Evolutionary conservation across 2,329 filamentous ascomycete genomes (phyloP).

Genomic region (Penicillium sp.): DNA sequence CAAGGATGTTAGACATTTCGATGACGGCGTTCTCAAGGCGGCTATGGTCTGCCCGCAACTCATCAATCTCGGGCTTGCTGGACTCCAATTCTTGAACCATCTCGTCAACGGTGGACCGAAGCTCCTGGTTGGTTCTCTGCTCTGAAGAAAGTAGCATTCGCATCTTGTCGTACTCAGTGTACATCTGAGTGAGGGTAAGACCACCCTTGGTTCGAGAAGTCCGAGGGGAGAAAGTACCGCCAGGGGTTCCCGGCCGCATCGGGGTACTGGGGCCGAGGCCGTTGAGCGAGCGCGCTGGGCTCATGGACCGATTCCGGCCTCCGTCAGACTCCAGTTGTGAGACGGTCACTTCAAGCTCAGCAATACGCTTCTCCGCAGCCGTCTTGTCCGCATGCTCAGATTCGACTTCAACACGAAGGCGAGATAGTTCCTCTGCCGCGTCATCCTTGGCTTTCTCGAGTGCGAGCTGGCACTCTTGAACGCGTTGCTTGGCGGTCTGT

Average conservation of each 20-base stretch:
- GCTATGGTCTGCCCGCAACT: conserved; percentile 76
- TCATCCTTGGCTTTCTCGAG: conserved; percentile 61
- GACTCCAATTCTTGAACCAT: conserved; percentile 82
- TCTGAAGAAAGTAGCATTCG: conserved; percentile 71
- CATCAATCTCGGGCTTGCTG: conserved; percentile 82
- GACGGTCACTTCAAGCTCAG: conserved; percentile 63
- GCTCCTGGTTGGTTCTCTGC: conserved; percentile 69
- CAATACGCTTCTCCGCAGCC: conserved; percentile 60
- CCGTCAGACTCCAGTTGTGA: conserved; percentile 60
- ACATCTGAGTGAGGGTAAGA: conserved; percentile 62
- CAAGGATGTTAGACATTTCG: conserved; percentile 79
- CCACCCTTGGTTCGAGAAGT: conserved; percentile 54
- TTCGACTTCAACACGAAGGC: conserved; percentile 54
- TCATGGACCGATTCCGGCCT: conserved; percentile 48
- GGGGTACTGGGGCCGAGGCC: conserved; percentile 50
- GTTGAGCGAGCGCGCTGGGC: conserved; percentile 54
- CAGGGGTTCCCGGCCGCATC: conserved; percentile 50
- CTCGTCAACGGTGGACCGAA: conserved; percentile 76
- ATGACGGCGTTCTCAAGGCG: conserved; percentile 76
- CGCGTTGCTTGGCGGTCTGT: conserved; percentile 58
- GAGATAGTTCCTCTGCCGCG: conserved; percentile 58
- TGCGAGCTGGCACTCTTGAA: conserved; percentile 57
- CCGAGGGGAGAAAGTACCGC: conserved; percentile 52
- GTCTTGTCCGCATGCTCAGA: conserved; percentile 60
- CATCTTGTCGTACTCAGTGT: conserved; percentile 60